Percentiles rank a stretch among this genome's conserved stretches.
These are phyloP conservation scores for Cladophialophora carrionii DNA, from an alignment of 2,329 filamentous ascomycete species.

Conservation along the genomic window DNA sequence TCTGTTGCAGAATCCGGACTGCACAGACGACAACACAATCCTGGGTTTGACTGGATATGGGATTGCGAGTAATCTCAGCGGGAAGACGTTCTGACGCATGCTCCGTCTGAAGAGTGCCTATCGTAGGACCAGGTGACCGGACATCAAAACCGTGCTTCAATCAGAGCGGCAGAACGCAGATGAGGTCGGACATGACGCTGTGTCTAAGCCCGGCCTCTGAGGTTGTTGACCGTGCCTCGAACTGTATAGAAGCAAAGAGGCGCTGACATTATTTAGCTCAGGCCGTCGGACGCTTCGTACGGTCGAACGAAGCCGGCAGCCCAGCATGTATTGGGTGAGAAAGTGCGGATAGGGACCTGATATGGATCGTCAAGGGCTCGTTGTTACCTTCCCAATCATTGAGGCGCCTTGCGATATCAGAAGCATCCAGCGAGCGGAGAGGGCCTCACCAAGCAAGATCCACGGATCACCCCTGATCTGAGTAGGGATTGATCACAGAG, in stretches of 20 bases:
- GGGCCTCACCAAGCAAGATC: neutral
- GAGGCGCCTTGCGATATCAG: neutral
- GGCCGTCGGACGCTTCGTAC: neutral
- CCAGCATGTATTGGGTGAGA: neutral
- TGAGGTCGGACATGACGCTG: neutral
- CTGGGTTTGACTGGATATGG: neutral
- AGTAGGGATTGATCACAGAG: neutral
- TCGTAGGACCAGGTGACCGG: neutral
- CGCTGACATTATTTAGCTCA: neutral
- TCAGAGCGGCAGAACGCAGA: neutral
- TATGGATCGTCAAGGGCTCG: neutral
- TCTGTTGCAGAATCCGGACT: neutral
- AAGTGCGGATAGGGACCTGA: neutral
- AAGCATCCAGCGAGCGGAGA: neutral
- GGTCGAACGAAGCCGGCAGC: neutral
- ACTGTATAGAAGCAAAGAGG: neutral
- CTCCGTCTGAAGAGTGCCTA: too few relatives aligned
- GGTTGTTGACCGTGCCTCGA: neutral
- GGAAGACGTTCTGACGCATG: neutral
- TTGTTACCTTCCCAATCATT: neutral
- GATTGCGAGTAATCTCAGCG: neutral
- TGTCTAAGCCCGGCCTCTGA: neutral
- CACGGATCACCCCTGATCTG: neutral
- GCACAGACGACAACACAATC: neutral
- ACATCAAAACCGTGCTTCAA: neutral